Evolutionary conservation across 306 rosid genomes (phyloP).

Genomic region (Dryas octopetala): DNA sequence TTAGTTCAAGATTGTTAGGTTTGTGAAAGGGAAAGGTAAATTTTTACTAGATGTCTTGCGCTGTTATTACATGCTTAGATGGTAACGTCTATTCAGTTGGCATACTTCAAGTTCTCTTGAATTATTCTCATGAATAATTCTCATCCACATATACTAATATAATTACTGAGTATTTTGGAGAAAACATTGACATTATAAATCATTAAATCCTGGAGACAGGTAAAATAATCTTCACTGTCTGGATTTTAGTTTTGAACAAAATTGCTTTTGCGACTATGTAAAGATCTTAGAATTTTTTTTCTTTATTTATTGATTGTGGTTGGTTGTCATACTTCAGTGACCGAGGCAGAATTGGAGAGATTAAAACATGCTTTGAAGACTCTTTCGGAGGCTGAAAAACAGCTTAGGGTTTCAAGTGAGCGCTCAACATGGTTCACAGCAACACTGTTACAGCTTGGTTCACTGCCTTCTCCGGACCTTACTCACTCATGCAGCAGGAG

Average conservation of each 20-base stretch:
- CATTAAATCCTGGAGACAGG: not conserved
- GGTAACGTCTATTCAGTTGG: not conserved
- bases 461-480: conserved; percentile 74
- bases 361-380: conserved; percentile 92
- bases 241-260: not conserved
- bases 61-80: not conserved
- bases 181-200: not conserved
- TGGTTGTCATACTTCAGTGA: conserved; percentile 64
- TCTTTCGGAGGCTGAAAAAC: conserved; percentile 96
- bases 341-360: conserved; percentile 79
- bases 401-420: conserved; percentile 86
- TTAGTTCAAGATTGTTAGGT: not conserved
- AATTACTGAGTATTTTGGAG: not conserved
- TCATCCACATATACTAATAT: not conserved
- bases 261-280: not conserved
- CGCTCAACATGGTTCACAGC: conserved; percentile 99
- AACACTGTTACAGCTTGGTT: conserved; percentile 91
- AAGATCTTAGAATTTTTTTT: not conserved
- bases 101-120: not conserved
- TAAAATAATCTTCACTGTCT: not conserved
- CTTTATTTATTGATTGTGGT: conserved; percentile 20
- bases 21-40: not conserved
- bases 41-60: not conserved
- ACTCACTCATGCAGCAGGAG: conserved; percentile 78
- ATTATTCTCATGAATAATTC: not conserved